Percentiles rank a stretch among this genome's conserved stretches.
phyloP scores from a whole-genome alignment of 2,329 filamentous ascomycete species.

The Hortaea werneckii region DNA sequence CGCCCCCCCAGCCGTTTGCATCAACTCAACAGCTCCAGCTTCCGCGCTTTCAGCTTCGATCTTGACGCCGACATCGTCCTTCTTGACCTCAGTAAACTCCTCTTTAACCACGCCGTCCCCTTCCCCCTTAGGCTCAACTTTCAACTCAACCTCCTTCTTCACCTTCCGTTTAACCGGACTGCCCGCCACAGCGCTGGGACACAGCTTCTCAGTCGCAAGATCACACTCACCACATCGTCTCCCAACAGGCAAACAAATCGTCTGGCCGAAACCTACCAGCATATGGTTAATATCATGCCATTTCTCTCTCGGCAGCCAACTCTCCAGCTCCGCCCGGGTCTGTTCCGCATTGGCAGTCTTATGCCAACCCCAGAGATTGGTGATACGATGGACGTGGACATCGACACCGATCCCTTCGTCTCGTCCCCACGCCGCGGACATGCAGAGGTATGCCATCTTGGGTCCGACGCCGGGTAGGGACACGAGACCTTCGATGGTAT shows the following conservation, averaged over 20 bases:
- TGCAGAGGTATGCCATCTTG: constrained; percentile 87
- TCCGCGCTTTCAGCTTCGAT: constrained; percentile 17
- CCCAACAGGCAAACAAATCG: constrained; percentile 70
- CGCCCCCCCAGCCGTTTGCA: not conserved
- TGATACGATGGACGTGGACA: constrained; percentile 89
- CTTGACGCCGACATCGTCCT: constrained; percentile 18
- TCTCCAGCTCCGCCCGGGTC: constrained; percentile 63
- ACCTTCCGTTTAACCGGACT: constrained; percentile 40
- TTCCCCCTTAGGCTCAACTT: constrained; percentile 20
- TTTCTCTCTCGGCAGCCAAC: constrained; percentile 71
- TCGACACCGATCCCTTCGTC: constrained; percentile 81
- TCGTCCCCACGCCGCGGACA: constrained; percentile 63
- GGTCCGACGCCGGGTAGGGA: constrained; percentile 79
- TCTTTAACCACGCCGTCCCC: constrained; percentile 12
- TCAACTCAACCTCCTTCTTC: constrained; percentile 24
- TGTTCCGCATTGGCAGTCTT: constrained; percentile 72
- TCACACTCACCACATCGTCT: constrained; percentile 78
- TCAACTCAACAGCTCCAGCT: not conserved
- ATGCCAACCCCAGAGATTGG: constrained; percentile 90
- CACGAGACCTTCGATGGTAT: constrained; percentile 63
- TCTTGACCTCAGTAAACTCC: constrained; percentile 18
- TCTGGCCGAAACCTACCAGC: constrained; percentile 81
- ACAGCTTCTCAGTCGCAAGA: constrained; percentile 64
- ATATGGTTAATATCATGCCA: constrained; percentile 92
- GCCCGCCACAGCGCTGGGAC: constrained; percentile 41